These are phyloP conservation scores for Plenodomus biglobosus DNA, from an alignment of 2,329 filamentous ascomycete genomes.

Conservation along the genomic window DNA sequence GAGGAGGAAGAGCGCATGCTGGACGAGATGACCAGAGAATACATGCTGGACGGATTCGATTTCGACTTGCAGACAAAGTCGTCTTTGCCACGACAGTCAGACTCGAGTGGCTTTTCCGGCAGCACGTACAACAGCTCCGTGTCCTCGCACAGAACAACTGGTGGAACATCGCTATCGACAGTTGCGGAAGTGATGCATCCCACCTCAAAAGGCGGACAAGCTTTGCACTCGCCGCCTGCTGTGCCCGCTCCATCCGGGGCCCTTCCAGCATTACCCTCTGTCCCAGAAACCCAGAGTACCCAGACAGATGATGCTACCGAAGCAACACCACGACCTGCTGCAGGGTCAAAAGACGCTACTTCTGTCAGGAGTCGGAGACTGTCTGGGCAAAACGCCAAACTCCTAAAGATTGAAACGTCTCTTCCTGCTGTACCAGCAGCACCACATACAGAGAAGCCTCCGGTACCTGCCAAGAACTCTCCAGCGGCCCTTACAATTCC, in stretches of 20 bases:
- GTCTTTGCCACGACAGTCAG: slow-evolving; percentile 73
- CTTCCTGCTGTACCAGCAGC: slow-evolving; percentile 40
- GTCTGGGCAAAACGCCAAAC: slow-evolving; percentile 77
- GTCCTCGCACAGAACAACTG: slow-evolving; percentile 70
- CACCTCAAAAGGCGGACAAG: slow-evolving; percentile 36
- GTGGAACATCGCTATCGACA: slow-evolving; percentile 68
- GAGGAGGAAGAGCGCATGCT: slow-evolving; percentile 59
- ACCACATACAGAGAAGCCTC: slow-evolving; percentile 41
- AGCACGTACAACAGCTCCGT: slow-evolving; percentile 80
- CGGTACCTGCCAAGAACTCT: slow-evolving; percentile 36
- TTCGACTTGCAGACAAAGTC: slow-evolving; percentile 70
- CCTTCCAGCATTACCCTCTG: slow-evolving; percentile 32
- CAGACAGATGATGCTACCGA: slow-evolving; percentile 28
- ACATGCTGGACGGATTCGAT: slow-evolving; percentile 79
- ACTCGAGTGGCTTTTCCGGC: slow-evolving; percentile 76
- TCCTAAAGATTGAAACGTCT: slow-evolving; percentile 84
- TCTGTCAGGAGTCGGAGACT: slow-evolving; percentile 74
- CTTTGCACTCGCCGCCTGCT: slow-evolving; percentile 31
- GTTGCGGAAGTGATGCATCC: slow-evolving; percentile 64
- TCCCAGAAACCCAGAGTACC: slow-evolving; percentile 34
- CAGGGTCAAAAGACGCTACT: slow-evolving; percentile 29
- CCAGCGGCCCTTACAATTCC: slow-evolving; percentile 35
- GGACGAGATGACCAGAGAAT: slow-evolving; percentile 85
- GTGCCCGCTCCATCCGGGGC: slow-evolving; percentile 35
- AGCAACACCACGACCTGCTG: slow-evolving; percentile 30